phyloP scores from a whole-genome alignment of 495 filamentous ascomycete species.

The Xylaria cubensis region DNA sequence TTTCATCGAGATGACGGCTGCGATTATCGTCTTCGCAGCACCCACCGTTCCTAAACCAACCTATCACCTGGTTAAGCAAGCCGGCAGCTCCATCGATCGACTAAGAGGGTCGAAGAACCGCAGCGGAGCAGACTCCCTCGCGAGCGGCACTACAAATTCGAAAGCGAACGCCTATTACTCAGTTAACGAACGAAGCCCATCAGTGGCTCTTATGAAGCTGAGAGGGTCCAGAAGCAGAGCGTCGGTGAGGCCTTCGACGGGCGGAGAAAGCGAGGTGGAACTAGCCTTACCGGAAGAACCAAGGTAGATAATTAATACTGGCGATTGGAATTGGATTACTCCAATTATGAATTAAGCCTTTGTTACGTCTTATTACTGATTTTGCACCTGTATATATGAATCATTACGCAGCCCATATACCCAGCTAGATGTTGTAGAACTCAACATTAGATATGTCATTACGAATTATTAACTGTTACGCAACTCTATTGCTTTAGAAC shows the following conservation, averaged over 20 bases:
- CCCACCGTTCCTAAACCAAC: conserved; percentile 23
- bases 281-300: not conserved
- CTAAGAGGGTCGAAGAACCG: conserved; percentile 1
- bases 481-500: not conserved
- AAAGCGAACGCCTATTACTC: conserved; percentile 14
- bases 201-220: conserved; percentile 13
- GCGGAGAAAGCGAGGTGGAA: not conserved
- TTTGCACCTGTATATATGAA: not conserved
- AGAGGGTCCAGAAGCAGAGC: not conserved
- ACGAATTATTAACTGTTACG: not conserved
- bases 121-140: not conserved
- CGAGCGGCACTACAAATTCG: not conserved
- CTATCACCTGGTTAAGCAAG: not conserved
- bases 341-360: not conserved
- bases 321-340: not conserved
- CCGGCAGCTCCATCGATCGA: conserved; percentile 9
- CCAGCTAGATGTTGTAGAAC: not conserved
- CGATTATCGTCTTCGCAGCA: conserved; percentile 25
- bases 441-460: not conserved
- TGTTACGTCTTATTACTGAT: not conserved
- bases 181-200: not conserved
- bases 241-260: not conserved
- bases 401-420: not conserved
- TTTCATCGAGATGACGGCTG: conserved; percentile 22
- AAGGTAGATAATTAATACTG: not conserved